Evolutionary conservation across 2,329 filamentous ascomycete species (phyloP).

Genomic region (Apiospora pterosperma): DNA sequence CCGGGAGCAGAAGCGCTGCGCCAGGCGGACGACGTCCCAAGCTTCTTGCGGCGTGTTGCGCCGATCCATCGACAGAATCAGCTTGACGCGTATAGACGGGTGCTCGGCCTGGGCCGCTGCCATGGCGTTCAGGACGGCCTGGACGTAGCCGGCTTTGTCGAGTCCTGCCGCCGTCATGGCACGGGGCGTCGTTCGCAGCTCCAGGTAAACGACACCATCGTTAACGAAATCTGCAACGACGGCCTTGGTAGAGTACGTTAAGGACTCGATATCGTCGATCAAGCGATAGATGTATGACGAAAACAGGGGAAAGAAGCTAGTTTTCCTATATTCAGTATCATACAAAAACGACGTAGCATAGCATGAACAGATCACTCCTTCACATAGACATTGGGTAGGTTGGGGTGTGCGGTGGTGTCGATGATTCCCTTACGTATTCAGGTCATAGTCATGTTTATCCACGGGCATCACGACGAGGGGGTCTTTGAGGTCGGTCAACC

Average conservation of each 20-base stretch:
- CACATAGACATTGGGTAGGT: neutral
- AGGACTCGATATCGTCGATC: slow-evolving; percentile 57
- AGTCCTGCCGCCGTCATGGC: slow-evolving; percentile 50
- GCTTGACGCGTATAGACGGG: slow-evolving; percentile 50
- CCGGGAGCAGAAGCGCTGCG: slow-evolving; percentile 45
- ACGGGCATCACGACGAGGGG: slow-evolving; percentile 66
- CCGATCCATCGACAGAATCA: slow-evolving; percentile 76
- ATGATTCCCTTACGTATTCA: slow-evolving; percentile 55
- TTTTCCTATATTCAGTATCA: neutral
- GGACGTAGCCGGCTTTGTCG: slow-evolving; percentile 62
- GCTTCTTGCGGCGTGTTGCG: slow-evolving; percentile 58
- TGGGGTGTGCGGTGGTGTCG: neutral
- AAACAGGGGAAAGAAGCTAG: slow-evolving; percentile 75
- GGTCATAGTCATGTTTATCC: slow-evolving; percentile 68
- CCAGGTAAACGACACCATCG: slow-evolving; percentile 75
- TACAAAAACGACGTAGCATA: neutral
- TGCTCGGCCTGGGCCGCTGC: slow-evolving; percentile 25
- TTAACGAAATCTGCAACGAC: slow-evolving; percentile 64
- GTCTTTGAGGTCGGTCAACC: slow-evolving; percentile 58
- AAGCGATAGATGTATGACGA: slow-evolving; percentile 77
- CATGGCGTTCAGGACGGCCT: slow-evolving; percentile 64
- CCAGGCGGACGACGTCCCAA: slow-evolving; percentile 60
- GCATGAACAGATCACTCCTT: neutral
- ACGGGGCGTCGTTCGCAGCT: slow-evolving; percentile 77
- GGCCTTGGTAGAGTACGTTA: slow-evolving; percentile 59